Base-by-base conservation (phyloP, 495 filamentous ascomycete genomes). In the Thozetella sp. region DNA sequence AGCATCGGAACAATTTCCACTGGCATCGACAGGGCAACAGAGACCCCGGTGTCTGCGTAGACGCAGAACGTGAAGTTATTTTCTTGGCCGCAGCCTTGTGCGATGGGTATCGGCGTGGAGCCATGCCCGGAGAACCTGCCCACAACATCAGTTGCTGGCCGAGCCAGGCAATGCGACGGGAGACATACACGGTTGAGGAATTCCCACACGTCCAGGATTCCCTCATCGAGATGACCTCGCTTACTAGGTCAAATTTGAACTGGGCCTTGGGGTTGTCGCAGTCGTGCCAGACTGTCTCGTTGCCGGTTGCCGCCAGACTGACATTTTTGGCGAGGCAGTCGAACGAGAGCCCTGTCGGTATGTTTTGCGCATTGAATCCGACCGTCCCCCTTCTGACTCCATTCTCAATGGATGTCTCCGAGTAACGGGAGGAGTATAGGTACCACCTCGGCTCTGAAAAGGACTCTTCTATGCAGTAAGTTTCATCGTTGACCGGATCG, bases 261-360 rank as follows among this genome's bases (percentile, higher is more conserved):
- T 48, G 43, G 43, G 43, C 43, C n/a, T 20, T 48, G 4, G 43
- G 43, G 43, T 48, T 48, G n/a, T 48, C 43, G 43, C 43, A 48
- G 43, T 48, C n/a, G 43, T 48, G 43, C 43, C 43, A 48, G 43
- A 19, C 43, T 11, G 6, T 4, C n/a, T 9, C 43, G 20, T 19
- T 48, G 9, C 43, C 43, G 4, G 43, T 48, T 20, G 43, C 43
- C 3, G 9, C 43, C 9, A 48, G 43, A 48, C 43, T 48, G n/a
- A 48, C n/a, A n/a, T 48, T 48, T 20, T 20, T 48, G 10, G 43
- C 43, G n/a, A 48, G 43, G n/a, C 43, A 48, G n/a, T 48, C 43
- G n/a, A 48, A 48, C 43, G 43, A 48, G 6, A 48, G 9, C 9
- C 43, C 43, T 20, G 43, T 48, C n/a, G 6, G 43, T 13, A 48